These are phyloP conservation scores for Bipolaris bicolor DNA, from an alignment of 2,329 filamentous ascomycete species.

Conservation along the genomic window DNA sequence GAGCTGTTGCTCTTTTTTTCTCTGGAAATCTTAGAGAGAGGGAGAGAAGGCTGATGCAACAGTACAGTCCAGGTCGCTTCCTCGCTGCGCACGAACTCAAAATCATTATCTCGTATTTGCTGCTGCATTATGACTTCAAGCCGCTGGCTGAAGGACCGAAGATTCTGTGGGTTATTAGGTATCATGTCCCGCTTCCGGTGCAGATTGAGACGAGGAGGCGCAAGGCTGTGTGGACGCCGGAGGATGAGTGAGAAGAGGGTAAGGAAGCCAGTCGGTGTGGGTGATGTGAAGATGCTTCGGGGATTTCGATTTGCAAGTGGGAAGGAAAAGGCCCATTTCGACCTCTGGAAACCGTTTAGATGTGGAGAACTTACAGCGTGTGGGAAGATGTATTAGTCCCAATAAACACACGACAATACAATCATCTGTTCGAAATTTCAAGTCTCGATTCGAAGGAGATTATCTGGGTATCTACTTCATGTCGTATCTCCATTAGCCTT, in stretches of 20 bases:
- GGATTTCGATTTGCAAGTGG: not conserved
- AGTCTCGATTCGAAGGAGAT: not conserved
- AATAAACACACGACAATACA: no score
- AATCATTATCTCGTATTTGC: constrained; percentile 45
- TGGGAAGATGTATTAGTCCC: no score
- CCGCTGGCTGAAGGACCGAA: constrained; percentile 30
- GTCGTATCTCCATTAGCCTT: not conserved
- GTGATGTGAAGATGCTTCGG: no score
- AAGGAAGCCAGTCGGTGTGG: not conserved
- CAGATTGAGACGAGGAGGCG: constrained; percentile 17
- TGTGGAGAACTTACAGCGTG: no score
- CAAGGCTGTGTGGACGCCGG: constrained; percentile 18
- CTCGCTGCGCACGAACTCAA: constrained; percentile 48
- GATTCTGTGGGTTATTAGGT: constrained; percentile 25
- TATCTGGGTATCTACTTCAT: not conserved
- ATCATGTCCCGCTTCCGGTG: constrained; percentile 11
- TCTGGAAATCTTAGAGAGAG: no score
- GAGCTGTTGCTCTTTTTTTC: no score
- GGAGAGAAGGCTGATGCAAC: no score
- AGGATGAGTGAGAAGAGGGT: not conserved
- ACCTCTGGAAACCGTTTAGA: no score
- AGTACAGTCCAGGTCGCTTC: constrained; percentile 46
- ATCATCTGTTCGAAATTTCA: not conserved
- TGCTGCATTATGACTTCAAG: constrained; percentile 49
- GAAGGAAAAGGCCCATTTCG: not conserved